Percentiles rank a stretch among this genome's conserved stretches.
Evolutionary conservation across 2,329 filamentous ascomycete genomes (phyloP).

Genomic region (Grosmannia huntii): DNA sequence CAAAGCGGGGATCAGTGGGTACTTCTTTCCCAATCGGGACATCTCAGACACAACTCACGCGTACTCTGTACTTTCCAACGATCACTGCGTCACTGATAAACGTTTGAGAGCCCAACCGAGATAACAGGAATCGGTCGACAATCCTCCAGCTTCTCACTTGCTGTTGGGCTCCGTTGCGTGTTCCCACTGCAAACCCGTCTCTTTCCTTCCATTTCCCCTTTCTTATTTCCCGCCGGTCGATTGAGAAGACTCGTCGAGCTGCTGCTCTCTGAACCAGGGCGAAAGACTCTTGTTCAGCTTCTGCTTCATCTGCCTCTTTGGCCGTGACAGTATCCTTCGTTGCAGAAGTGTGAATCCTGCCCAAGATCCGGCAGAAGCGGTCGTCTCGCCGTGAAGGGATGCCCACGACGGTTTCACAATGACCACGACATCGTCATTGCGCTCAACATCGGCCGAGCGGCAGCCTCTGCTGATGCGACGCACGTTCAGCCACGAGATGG

Average conservation of each 20-base stretch:
- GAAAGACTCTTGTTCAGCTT: background rate
- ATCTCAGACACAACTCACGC: background rate
- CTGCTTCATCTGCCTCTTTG: background rate
- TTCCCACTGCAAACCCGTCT: background rate
- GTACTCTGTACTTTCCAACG: background rate
- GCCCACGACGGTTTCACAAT: background rate
- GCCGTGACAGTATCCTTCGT: too few relatives aligned
- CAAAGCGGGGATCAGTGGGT: background rate
- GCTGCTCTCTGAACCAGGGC: background rate
- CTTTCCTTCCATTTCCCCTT: background rate
- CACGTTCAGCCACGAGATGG: constrained; percentile 22
- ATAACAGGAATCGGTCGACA: background rate
- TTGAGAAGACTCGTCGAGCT: background rate
- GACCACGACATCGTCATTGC: background rate
- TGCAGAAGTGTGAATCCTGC: too few relatives aligned
- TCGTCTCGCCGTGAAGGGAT: too few relatives aligned
- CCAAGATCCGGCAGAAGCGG: too few relatives aligned
- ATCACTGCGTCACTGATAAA: background rate
- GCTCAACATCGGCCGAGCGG: constrained; percentile 4
- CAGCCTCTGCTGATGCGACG: constrained; percentile 17
- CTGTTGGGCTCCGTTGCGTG: background rate
- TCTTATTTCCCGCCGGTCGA: background rate
- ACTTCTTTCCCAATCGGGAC: background rate
- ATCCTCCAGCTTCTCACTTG: background rate
- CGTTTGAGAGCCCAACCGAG: background rate